Evolutionary conservation across 768 basidiomycete genomes (phyloP).

Genomic region (Suillus americanus): DNA sequence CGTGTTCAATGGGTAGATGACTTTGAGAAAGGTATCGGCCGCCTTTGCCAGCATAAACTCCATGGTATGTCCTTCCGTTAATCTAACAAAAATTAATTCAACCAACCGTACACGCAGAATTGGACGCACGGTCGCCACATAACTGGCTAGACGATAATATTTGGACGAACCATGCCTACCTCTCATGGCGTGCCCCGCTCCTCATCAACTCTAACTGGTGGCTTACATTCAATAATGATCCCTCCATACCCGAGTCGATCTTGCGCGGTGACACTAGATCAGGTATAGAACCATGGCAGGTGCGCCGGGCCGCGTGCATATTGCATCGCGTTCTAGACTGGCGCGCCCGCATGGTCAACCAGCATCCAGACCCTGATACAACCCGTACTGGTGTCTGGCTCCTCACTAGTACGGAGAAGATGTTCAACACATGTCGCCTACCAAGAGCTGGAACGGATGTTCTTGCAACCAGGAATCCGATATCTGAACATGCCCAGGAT

Average conservation of each 20-base stretch:
- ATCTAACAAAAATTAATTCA: background rate
- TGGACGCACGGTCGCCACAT: constrained; percentile 73
- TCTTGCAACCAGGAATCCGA: constrained; percentile 48
- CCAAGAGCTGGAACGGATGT: constrained; percentile 68
- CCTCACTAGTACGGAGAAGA: constrained; percentile 49
- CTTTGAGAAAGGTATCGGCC: constrained; percentile 72
- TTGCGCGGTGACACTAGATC: constrained; percentile 23
- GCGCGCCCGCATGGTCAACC: constrained; percentile 62
- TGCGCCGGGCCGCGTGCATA: constrained; percentile 83
- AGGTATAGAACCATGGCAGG: constrained; percentile 77
- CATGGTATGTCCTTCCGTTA: constrained; percentile 48
- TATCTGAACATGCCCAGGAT: constrained; percentile 32
- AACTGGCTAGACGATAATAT: constrained; percentile 97
- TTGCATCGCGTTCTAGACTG: constrained; percentile 70
- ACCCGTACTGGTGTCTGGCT: constrained; percentile 80
- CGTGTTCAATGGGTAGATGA: constrained; percentile 63
- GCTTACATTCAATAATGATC: constrained; percentile 81
- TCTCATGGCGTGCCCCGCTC: constrained; percentile 83
- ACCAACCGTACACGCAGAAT: background rate
- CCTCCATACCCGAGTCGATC: constrained; percentile 48
- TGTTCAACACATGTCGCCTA: constrained; percentile 80
- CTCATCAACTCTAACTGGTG: constrained; percentile 96
- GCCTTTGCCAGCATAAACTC: constrained; percentile 67
- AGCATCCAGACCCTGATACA: constrained; percentile 68
- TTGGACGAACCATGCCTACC: constrained; percentile 87